Evolutionary conservation across 805 yeast genomes (phyloP), one percentile per base, ranked within the genome.

Genomic region (Saturnispora besseyi): DNA sequence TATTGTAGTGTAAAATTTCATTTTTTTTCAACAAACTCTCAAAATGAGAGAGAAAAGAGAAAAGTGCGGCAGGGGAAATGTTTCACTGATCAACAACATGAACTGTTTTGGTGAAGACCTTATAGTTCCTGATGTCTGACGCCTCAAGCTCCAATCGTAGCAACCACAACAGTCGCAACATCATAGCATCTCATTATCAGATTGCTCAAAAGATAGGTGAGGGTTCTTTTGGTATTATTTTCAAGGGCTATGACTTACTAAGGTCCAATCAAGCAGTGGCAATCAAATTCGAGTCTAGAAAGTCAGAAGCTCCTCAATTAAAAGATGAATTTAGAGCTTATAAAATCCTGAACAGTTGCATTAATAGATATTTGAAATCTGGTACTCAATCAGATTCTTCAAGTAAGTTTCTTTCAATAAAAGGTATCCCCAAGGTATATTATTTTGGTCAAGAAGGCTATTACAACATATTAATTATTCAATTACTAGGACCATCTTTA

Each of bases 381-480:
- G 36, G 36, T n/a, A 44, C 44, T 12, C 38, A 46, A 40, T n/a
- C 41, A 4, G 62, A 63, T 12, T 57, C 58, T 11, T 54, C 58
- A 10, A 24, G 41, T 10, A 51, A 46, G 38, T 62, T 55, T 46
- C 15, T 66, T 1, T 62, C 66, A 2, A 53, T 64, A 29, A 76
- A 71, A 45, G 91, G 93, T 18, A 81, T 85, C 44, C 95, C 95
- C n/a, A 81, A 78, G 57, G 91, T 88, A 12, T 85, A 84, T 64
- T 85, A 84, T 65, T 85, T 82, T 63, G 93, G 93, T 15, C 93
- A 85, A 63, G 93, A 85, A 62, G 93, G 95, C 13, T 76, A 84
- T 56, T 89, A 85, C 60, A 83, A 83, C 62, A 83, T 85, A 43
- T 68, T 85, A 54, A 85, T 85, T 31, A 83, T 85, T 56, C 93